A percentile compares a stretch with the other conserved stretches of the same genome.
Conservation (phyloP, 1,139 yeast species). For the Sugiyamaella xylanicola region DNA sequence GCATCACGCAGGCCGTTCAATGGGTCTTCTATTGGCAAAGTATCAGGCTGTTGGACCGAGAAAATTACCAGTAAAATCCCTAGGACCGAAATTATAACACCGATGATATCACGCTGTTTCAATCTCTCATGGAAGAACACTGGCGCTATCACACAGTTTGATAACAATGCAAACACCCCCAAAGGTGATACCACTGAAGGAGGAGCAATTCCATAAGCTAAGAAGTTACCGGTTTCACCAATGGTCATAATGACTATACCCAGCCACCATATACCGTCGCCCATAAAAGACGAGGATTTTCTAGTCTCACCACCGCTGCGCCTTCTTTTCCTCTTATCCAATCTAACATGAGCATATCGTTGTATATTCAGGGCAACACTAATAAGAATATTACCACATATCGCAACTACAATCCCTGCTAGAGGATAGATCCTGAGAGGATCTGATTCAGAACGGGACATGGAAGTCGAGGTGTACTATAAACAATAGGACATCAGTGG, state of each 20-base stretch:
- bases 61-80: constrained; percentile 48
- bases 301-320: background rate
- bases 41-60: constrained; percentile 33
- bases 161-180: constrained; percentile 50
- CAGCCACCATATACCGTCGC: constrained; percentile 45
- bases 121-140: constrained; percentile 46
- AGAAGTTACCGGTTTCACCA: constrained; percentile 50
- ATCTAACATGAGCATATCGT: constrained; percentile 42
- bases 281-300: constrained; percentile 13
- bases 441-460: background rate
- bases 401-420: constrained; percentile 43
- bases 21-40: constrained; percentile 32
- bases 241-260: constrained; percentile 47
- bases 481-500: too few relatives aligned
- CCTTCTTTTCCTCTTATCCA: constrained; percentile 24
- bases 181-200: constrained; percentile 51
- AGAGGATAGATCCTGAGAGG: constrained; percentile 26
- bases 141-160: constrained; percentile 51
- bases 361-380: constrained; percentile 46
- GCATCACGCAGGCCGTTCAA: constrained; percentile 37
- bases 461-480: background rate
- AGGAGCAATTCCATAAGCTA: constrained; percentile 52
- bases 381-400: constrained; percentile 44
- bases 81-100: constrained; percentile 45
- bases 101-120: constrained; percentile 41